phyloP scores from a whole-genome alignment of 2,329 filamentous ascomycete species.

The Fusarium sp. region DNA sequence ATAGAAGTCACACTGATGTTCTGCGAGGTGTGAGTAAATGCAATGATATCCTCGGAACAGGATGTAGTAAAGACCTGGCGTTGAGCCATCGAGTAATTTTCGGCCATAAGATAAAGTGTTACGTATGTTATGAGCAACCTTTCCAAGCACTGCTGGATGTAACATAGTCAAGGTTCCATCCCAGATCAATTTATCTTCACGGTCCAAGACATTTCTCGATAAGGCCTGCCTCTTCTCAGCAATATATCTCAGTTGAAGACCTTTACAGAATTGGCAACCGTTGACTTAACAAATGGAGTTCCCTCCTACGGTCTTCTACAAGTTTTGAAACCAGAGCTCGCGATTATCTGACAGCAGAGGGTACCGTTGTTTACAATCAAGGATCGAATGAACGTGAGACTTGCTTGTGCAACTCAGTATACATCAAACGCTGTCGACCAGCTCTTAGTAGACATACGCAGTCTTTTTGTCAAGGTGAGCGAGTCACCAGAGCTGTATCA shows the following conservation, averaged over 20 bases:
- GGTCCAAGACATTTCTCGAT: too few species aligned
- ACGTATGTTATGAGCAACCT: too few species aligned
- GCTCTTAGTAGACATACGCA: background rate
- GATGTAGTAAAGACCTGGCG: background rate
- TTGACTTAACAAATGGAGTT: background rate
- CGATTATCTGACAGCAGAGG: too few species aligned
- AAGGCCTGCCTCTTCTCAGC: background rate
- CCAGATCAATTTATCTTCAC: background rate
- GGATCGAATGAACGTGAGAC: too few species aligned
- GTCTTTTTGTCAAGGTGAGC: background rate
- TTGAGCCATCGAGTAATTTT: background rate
- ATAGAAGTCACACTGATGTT: background rate
- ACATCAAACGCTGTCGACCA: too few species aligned
- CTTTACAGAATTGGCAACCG: background rate
- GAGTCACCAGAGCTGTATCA: background rate
- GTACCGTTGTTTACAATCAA: background rate
- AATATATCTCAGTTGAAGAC: background rate
- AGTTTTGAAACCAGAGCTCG: too few species aligned
- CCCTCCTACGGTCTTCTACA: too few species aligned
- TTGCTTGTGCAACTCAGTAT: background rate
- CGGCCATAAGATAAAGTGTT: too few species aligned
- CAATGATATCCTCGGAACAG: accelerated
- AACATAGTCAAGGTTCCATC: too few species aligned
- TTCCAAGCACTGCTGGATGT: background rate
- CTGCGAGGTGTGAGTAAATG: background rate